Evolutionary conservation across 768 basidiomycete species (phyloP).

Genomic region (Calvatia gigantea): DNA sequence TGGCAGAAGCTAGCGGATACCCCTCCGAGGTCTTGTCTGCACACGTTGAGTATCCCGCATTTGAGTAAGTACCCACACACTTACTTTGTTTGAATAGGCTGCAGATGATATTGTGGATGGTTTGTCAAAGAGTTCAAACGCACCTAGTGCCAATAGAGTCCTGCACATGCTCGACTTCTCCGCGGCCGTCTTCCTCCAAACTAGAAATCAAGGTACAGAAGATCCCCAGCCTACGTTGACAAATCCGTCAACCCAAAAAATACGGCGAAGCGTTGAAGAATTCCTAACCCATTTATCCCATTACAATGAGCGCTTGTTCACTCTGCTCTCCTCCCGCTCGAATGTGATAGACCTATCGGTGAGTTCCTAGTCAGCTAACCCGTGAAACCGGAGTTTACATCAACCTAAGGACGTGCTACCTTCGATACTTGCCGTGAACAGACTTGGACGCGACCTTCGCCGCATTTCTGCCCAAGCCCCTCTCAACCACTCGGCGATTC

Average conservation of each 20-base stretch:
- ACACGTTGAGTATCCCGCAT: slow-evolving; percentile 7
- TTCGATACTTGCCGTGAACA: slow-evolving; percentile 40
- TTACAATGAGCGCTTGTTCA: background rate
- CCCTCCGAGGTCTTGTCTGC: slow-evolving; percentile 2
- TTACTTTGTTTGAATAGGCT: slow-evolving; percentile 8
- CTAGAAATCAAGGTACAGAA: slow-evolving; percentile 18
- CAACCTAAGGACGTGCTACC: slow-evolving; percentile 16
- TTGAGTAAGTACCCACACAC: slow-evolving; percentile 2
- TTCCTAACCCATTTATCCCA: slow-evolving; percentile 3
- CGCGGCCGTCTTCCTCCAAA: slow-evolving; percentile 35
- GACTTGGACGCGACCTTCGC: slow-evolving; percentile 30
- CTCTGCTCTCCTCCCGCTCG: background rate
- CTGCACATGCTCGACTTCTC: slow-evolving; percentile 40
- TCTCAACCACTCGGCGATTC: slow-evolving; percentile 19
- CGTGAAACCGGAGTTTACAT: background rate
- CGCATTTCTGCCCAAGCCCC: slow-evolving; percentile 53
- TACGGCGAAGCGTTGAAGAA: background rate
- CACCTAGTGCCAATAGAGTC: slow-evolving; percentile 15
- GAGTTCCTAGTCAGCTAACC: background rate
- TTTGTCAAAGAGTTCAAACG: background rate
- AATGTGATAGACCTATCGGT: background rate
- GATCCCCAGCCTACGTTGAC: background rate
- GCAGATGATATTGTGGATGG: slow-evolving; percentile 8
- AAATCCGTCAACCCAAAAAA: background rate
- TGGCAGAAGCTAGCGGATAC: background rate